phyloP scores from a whole-genome alignment of 1,284 basidiomycete genomes.

The Lentinula novae-zelandiae region DNA sequence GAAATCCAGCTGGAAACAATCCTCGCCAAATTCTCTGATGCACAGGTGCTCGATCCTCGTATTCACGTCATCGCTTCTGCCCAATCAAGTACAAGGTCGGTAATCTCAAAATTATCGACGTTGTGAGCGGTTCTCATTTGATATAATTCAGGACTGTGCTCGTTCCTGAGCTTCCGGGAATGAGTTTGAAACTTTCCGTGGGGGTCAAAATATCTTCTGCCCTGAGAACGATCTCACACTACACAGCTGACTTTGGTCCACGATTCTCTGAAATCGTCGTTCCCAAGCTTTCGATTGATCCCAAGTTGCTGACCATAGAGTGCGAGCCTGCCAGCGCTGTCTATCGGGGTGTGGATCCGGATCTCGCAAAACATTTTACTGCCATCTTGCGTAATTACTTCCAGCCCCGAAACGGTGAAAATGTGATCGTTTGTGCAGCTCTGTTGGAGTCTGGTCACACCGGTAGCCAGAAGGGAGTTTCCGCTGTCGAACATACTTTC shows the following conservation, averaged over 20 bases:
- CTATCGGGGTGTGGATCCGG: slow-evolving; percentile 34
- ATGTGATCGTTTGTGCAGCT: slow-evolving; percentile 42
- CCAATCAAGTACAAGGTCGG: slow-evolving; percentile 48
- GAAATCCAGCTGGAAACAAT: slow-evolving; percentile 45
- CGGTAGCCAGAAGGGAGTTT: slow-evolving; percentile 32
- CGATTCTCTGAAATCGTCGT: slow-evolving; percentile 45
- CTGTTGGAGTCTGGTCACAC: slow-evolving; percentile 44
- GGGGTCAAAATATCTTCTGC: slow-evolving; percentile 52
- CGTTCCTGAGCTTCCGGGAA: slow-evolving; percentile 35
- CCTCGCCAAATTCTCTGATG: slow-evolving; percentile 33
- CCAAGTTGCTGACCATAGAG: slow-evolving; percentile 36
- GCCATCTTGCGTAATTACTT: slow-evolving; percentile 41
- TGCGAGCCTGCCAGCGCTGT: slow-evolving; percentile 43
- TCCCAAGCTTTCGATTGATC: slow-evolving; percentile 39
- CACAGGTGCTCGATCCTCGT: slow-evolving; percentile 33
- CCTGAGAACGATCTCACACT: slow-evolving; percentile 50
- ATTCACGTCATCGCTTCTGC: slow-evolving; percentile 36
- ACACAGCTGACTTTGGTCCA: slow-evolving; percentile 49
- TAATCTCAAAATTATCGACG: neutral
- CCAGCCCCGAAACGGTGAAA: slow-evolving; percentile 32
- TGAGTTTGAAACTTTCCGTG: slow-evolving; percentile 44
- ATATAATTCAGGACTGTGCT: slow-evolving; percentile 35
- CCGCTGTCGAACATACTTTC: slow-evolving; percentile 40
- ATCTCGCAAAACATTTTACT: slow-evolving; percentile 45
- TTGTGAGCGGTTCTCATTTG: neutral